Evolutionary conservation across 2,329 filamentous ascomycete genomes (phyloP), one percentile per base, ranked within the genome.

Genomic region (Neofusicoccum parvum): DNA sequence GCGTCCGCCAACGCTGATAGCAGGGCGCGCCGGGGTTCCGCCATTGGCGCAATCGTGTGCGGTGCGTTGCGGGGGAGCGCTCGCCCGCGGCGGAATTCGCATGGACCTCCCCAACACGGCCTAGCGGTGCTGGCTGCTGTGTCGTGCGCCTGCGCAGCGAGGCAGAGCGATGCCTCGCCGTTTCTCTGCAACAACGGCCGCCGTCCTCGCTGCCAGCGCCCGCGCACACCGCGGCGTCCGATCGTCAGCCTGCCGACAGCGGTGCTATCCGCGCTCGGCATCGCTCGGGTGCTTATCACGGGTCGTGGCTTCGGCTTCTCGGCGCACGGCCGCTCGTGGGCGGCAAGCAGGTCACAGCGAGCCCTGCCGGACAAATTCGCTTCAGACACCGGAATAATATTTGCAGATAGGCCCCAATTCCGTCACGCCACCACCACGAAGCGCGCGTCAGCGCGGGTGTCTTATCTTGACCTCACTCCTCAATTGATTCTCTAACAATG

Each of bases 291-390:
- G 11, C 39, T 59, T 59, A 59, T 59, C 54, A n/a, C 37, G 12
- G 20, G 5, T 14, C 6, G n/a, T 17, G 36, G n/a, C 34, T 6
- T 27, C 51, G 51, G 36, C 36, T 7, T n/a, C 39, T 27, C 37
- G 54, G 27, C 41, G 54, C 54, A 59, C 54, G 54, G 54, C 45
- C 27, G 54, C 37, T 6, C 10, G 3, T 5, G 9, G 14, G 6
- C 2, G 41, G 39, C 20, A 15, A 34, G 54, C 54, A 59, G 41
- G 54, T 59, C 54, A 59, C 54, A 59, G 54, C 54, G 54, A 59
- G 41, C 54, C 50, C 36, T 23, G 27, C 9, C 27, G 10, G 27
- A 34, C 27, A 39, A 23, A 23, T 23, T 23, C 23, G 23, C 23
- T 23, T 3, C 23, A 23, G 23, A 23, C 23, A 23, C 23, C 23